Evolutionary conservation across 1,284 basidiomycete species (phyloP).

Genomic region (Xanthoconium separans): DNA sequence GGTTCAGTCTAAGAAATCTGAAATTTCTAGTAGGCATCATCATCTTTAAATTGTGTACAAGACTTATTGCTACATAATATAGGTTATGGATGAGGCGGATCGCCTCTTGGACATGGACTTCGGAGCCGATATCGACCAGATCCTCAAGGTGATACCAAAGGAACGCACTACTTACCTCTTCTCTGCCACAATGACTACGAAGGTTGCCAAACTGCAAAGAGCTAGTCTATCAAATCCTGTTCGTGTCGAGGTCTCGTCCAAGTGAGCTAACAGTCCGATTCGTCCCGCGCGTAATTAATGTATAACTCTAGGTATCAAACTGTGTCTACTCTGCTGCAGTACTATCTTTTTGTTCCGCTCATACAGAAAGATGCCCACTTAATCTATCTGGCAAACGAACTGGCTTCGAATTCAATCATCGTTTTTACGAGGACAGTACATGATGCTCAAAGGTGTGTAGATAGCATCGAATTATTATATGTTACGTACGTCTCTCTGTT

Average conservation of each 20-base stretch:
- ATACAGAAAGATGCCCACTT: constrained; percentile 93
- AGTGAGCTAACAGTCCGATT: constrained; percentile 50
- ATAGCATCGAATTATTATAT: background rate
- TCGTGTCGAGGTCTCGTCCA: constrained; percentile 91
- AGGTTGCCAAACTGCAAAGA: constrained; percentile 95
- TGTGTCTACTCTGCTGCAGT: constrained; percentile 92
- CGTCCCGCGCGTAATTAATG: constrained; percentile 4
- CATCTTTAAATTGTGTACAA: background rate
- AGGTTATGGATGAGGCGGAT: constrained; percentile 98
- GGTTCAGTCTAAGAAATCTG: constrained; percentile 85
- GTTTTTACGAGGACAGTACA: constrained; percentile 96
- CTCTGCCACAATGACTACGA: constrained; percentile 99
- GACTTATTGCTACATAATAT: constrained; percentile 10
- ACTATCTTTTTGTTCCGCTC: constrained; percentile 94
- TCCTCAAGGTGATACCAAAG: constrained; percentile 92
- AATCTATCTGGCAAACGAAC: constrained; percentile 85
- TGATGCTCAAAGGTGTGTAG: constrained; percentile 77
- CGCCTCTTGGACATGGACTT: constrained; percentile 97
- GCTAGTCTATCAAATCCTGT: constrained; percentile 95
- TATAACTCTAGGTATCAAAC: constrained; percentile 82
- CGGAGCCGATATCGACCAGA: constrained; percentile 95
- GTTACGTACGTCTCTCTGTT: constrained; percentile 1
- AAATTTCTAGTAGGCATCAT: constrained; percentile 77
- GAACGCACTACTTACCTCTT: constrained; percentile 96
- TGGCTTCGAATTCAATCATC: constrained; percentile 93